These are phyloP conservation scores for Euphorbia lathyris DNA, from an alignment of 345 rosid species.

Conservation along the genomic window DNA sequence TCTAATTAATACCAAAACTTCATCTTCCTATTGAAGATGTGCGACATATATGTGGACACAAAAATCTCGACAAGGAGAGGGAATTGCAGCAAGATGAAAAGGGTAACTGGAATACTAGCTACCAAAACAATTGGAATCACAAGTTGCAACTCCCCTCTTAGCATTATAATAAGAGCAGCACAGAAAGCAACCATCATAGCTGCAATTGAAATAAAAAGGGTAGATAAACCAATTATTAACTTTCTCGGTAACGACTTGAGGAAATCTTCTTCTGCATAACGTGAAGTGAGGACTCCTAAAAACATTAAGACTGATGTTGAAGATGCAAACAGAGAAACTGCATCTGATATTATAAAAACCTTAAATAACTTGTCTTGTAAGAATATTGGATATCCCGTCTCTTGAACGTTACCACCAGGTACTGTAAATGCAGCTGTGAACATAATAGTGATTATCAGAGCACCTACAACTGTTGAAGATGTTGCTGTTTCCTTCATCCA, in stretches of 20 bases:
- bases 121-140: neutral
- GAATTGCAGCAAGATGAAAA: conserved; percentile 2
- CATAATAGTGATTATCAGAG: conserved; percentile 17
- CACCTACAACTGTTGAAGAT: conserved; percentile 18
- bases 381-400: conserved; percentile 13
- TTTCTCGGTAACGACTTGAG: conserved; percentile 9
- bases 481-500: conserved; percentile 20
- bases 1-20: neutral
- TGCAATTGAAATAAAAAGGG: conserved; percentile 17
- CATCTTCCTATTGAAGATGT: conserved; percentile 1
- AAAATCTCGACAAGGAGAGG: conserved; percentile 12
- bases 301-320: conserved; percentile 16
- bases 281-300: conserved; percentile 20
- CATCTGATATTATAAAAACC: conserved; percentile 18
- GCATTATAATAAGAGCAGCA: conserved; percentile 4
- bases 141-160: neutral
- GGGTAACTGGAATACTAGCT: conserved; percentile 1
- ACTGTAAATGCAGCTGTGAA: conserved; percentile 26
- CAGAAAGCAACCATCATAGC: conserved; percentile 18
- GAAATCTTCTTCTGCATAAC: conserved; percentile 21
- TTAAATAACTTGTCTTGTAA: neutral
- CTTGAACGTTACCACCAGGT: conserved; percentile 20
- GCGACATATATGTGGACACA: neutral
- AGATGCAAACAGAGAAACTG: conserved; percentile 19
- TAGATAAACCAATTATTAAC: conserved; percentile 10